A percentile compares a stretch with the other conserved stretches of the same genome.
Evolutionary conservation across 805 yeast genomes (phyloP).

Genomic region (Teunomyces lycoperdinae): DNA sequence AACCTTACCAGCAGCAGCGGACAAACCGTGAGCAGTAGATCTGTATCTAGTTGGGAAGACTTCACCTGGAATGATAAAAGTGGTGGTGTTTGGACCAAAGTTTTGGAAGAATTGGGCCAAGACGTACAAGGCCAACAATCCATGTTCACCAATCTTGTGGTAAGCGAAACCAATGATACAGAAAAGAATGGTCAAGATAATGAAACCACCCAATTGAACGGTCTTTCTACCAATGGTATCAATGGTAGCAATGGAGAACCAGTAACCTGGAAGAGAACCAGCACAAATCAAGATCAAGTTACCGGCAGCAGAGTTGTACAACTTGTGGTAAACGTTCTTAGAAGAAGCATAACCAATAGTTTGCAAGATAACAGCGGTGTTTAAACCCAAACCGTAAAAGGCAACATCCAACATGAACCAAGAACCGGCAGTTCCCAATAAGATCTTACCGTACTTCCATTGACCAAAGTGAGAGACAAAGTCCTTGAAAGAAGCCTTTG

Average conservation of each 20-base stretch:
- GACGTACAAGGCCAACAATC: conserved; percentile 73
- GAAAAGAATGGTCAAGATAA: conserved; percentile 66
- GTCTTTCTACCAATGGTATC: conserved; percentile 85
- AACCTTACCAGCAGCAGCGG: conserved; percentile 88
- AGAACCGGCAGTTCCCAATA: conserved; percentile 85
- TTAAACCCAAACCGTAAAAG: conserved; percentile 83
- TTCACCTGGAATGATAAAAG: conserved; percentile 90
- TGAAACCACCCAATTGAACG: conserved; percentile 74
- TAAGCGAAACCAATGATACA: conserved; percentile 83
- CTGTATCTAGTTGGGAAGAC: conserved; percentile 92
- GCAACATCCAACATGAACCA: conserved; percentile 93
- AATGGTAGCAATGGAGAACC: conserved; percentile 77
- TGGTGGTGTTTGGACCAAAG: conserved; percentile 91
- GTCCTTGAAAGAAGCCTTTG: conserved; percentile 79
- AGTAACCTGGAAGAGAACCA: conserved; percentile 92
- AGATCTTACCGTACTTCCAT: conserved; percentile 84
- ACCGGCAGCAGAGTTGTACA: conserved; percentile 85
- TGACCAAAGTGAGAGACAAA: conserved; percentile 71
- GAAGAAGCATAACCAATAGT: conserved; percentile 83
- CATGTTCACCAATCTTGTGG: conserved; percentile 62
- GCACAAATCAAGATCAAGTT: conserved; percentile 91
- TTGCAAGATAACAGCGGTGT: conserved; percentile 73
- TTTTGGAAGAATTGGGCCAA: conserved; percentile 84
- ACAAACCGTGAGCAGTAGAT: conserved; percentile 92
- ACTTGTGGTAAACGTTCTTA: conserved; percentile 61